Conservation (phyloP, 2,329 filamentous ascomycete genomes). For the Cordyceps militaris region DNA sequence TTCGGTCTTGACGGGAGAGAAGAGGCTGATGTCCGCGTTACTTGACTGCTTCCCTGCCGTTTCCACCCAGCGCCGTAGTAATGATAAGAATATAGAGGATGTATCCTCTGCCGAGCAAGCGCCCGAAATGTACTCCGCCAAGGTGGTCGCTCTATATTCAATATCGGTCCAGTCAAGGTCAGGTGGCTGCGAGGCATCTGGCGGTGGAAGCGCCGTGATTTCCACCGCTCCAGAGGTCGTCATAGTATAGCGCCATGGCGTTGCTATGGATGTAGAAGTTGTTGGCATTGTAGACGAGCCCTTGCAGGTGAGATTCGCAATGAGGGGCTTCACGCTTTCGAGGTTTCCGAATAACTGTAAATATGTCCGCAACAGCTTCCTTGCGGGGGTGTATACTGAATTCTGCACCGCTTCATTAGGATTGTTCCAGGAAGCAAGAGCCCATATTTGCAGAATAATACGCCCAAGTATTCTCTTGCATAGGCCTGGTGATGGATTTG, state of each 20-base stretch:
- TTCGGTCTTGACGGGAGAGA: slow-evolving; percentile 17
- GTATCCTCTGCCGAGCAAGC: slow-evolving; percentile 49
- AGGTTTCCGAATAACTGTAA: slow-evolving; percentile 48
- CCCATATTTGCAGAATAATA: slow-evolving; percentile 57
- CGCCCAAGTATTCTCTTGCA: slow-evolving; percentile 54
- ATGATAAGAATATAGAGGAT: slow-evolving; percentile 52
- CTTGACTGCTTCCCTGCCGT: slow-evolving; percentile 20
- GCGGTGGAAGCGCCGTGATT: slow-evolving; percentile 17
- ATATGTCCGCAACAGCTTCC: slow-evolving; percentile 47
- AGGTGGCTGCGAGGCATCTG: slow-evolving; percentile 11
- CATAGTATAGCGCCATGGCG: slow-evolving; percentile 47
- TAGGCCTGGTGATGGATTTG: slow-evolving; percentile 60
- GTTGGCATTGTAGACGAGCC: slow-evolving; percentile 30
- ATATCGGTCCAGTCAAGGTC: slow-evolving; percentile 37
- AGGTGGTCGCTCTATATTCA: slow-evolving; percentile 39
- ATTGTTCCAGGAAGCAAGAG: slow-evolving; percentile 45
- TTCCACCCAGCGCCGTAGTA: slow-evolving; percentile 53
- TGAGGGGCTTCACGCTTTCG: slow-evolving; percentile 41
- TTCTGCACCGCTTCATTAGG: slow-evolving; percentile 27
- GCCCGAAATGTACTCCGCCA: slow-evolving; percentile 43
- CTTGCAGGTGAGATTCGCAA: slow-evolving; percentile 48
- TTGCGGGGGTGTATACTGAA: slow-evolving; percentile 38
- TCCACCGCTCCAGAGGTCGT: slow-evolving; percentile 43
- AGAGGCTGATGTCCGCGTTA: slow-evolving; percentile 20
- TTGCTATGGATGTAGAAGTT: slow-evolving; percentile 18